Conservation (phyloP, 2,329 filamentous ascomycete genomes). For the Diaporthe destruens region DNA sequence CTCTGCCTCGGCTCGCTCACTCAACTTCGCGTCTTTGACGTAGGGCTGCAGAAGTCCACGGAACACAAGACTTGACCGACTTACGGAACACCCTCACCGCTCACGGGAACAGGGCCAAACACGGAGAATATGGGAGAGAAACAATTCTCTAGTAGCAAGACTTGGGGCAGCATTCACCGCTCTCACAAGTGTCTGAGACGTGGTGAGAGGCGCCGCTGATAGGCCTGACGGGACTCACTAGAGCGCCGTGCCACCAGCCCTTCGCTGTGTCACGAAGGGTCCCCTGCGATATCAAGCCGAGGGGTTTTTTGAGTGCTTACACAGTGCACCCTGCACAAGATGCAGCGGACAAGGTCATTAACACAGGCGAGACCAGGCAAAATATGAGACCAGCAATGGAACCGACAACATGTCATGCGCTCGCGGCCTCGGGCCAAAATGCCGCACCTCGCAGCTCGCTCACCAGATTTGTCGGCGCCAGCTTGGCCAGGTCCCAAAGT, state of each 20-base stretch:
- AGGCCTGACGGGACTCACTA: conserved; percentile 24
- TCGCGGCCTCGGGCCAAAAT: conserved; percentile 7
- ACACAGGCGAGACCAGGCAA: not conserved
- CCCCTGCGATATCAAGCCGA: conserved; percentile 24
- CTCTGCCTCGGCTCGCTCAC: conserved; percentile 19
- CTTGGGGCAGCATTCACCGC: conserved; percentile 18
- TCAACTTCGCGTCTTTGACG: conserved; percentile 15
- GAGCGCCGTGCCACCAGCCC: conserved; percentile 9
- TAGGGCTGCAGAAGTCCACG: conserved; percentile 28
- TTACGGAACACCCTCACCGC: conserved; percentile 24
- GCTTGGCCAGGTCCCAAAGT: not conserved
- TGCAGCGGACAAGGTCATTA: not conserved
- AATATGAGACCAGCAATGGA: not conserved
- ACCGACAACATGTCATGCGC: not conserved
- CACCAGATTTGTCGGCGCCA: conserved; percentile 1
- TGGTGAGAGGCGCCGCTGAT: conserved; percentile 18
- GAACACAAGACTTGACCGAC: conserved; percentile 23
- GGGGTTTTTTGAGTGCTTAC: conserved; percentile 27
- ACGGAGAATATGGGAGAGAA: not conserved
- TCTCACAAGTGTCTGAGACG: conserved; percentile 2
- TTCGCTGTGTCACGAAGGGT: not conserved
- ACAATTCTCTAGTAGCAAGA: not conserved
- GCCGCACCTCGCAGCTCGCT: not conserved
- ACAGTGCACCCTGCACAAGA: not conserved
- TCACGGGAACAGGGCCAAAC: not conserved